These are phyloP conservation scores for Venturia carpophila DNA, from an alignment of 2,329 filamentous ascomycete genomes.

Conservation along the genomic window DNA sequence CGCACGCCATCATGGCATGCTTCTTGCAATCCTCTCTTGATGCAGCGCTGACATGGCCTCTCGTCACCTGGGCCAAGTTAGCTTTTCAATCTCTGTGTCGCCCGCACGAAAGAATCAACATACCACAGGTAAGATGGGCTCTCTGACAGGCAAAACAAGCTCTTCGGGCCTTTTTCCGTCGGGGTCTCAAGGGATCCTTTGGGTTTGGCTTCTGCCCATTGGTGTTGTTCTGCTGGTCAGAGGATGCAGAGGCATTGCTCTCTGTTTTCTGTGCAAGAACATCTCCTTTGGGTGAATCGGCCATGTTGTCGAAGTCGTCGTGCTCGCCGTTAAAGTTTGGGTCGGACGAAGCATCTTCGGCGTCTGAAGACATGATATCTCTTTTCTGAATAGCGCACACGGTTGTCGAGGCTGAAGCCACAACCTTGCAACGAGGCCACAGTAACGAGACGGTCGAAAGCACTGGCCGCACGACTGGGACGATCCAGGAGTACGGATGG, in stretches of 20 bases:
- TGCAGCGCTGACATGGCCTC: constrained; percentile 84
- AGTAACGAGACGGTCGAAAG: constrained; percentile 3
- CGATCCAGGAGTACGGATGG: constrained; percentile 14
- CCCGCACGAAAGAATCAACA: constrained; percentile 38
- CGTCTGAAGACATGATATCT: constrained; percentile 43
- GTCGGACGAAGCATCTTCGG: constrained; percentile 40
- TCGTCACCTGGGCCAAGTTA: constrained; percentile 64
- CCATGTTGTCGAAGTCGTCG: constrained; percentile 37
- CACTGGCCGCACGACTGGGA: constrained; percentile 10
- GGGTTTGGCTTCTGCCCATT: constrained; percentile 42
- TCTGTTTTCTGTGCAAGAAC: constrained; percentile 16
- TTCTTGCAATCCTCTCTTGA: constrained; percentile 86
- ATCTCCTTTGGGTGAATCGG: constrained; percentile 24
- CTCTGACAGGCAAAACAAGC: constrained; percentile 96
- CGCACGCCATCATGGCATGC: constrained; percentile 91
- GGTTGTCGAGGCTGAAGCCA: constrained; percentile 8
- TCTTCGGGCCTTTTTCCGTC: constrained; percentile 90
- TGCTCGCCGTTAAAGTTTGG: constrained; percentile 38
- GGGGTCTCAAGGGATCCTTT: constrained; percentile 82
- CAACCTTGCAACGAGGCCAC: constrained; percentile 11
- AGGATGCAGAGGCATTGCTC: constrained; percentile 17
- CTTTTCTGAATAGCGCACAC: constrained; percentile 14
- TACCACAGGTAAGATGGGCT: constrained; percentile 97
- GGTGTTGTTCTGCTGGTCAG: constrained; percentile 17
- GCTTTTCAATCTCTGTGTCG: neutral